A percentile compares a stretch with the other conserved stretches of the same genome.
Evolutionary conservation across 2,329 filamentous ascomycete species (phyloP).

Genomic region (Alternaria sp.): DNA sequence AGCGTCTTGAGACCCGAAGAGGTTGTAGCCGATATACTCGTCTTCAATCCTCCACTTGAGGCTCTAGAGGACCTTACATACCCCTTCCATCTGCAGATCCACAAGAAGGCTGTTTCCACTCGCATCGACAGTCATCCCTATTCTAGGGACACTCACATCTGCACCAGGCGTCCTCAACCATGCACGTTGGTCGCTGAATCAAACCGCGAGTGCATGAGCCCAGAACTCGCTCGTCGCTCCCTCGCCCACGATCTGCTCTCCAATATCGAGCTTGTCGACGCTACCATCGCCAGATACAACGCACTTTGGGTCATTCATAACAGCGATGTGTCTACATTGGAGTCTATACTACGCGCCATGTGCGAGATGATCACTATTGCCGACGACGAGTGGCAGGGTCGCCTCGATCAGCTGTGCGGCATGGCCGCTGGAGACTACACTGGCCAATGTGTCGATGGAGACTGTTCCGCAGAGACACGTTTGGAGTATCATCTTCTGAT

Average conservation of each 20-base stretch:
- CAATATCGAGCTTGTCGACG: background rate
- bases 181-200: constrained; percentile 22
- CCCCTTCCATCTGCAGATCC: constrained; percentile 25
- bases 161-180: constrained; percentile 19
- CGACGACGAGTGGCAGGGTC: constrained; percentile 20
- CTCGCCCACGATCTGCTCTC: constrained; percentile 22
- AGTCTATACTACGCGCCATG: constrained; percentile 26
- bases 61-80: constrained; percentile 6
- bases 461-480: constrained; percentile 23
- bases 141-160: constrained; percentile 23
- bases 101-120: constrained; percentile 2
- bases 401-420: constrained; percentile 19
- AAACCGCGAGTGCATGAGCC: background rate
- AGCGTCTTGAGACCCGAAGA: constrained; percentile 23
- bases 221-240: constrained; percentile 11
- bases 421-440: background rate
- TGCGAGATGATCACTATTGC: constrained; percentile 21
- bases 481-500: constrained; percentile 32
- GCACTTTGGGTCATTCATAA: constrained; percentile 21
- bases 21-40: constrained; percentile 11
- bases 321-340: background rate
- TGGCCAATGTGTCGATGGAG: constrained; percentile 20
- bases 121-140: background rate
- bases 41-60: constrained; percentile 27
- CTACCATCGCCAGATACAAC: constrained; percentile 20